Evolutionary conservation across 2,329 filamentous ascomycete species (phyloP), one percentile per base, ranked within the genome.

Genomic region (Fusarium sp.): DNA sequence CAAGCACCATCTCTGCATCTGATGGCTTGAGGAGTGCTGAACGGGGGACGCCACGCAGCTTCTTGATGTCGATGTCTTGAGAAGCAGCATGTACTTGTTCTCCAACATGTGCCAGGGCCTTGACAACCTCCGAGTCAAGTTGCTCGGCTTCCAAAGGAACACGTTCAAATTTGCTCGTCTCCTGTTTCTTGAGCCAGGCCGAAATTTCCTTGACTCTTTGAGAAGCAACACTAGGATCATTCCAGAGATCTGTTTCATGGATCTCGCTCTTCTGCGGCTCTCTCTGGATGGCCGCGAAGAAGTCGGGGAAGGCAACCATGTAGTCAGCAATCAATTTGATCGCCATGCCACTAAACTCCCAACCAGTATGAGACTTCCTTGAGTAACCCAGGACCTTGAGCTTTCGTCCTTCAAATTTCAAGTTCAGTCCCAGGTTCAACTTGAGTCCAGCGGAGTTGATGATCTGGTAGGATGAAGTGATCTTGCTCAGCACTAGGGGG

Each of bases 91-190:
- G 82, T 28, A 88, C 80, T 54, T 85, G 79, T 51, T 98, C 93
- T 3, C 94, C 92, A 42, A 91, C 90, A 57, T 85, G 81, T 73
- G 97, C 94, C 59, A 99, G 91, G 54, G 88, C 82, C 83, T 90
- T 91, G 67, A 98, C 96, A 15, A 94, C 88, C 63, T 94, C 92
- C 0, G 94, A 97, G 79, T 99, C 96, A 6, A 99, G 90, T 78
- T 99, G 97, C 78, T 98, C 93, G 2, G 96, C 96, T 74, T 99
- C 96, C 15, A 99, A 87, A 22, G 96, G 95, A n/a, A 99, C 96
- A 69, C 91, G 91, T 80, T 98, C 95, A 72, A 99, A 97, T 71
- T 91, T 92, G 86, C 94, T 97, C 1, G 93, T 92, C 78, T 98
- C 93, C 46, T 97, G 88, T 42, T 90, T 90, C 83, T 98, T 99